Percentiles rank a stretch among this genome's conserved stretches.
Conservation (phyloP, 345 rosid species). For the Eucalyptus curtisii region DNA sequence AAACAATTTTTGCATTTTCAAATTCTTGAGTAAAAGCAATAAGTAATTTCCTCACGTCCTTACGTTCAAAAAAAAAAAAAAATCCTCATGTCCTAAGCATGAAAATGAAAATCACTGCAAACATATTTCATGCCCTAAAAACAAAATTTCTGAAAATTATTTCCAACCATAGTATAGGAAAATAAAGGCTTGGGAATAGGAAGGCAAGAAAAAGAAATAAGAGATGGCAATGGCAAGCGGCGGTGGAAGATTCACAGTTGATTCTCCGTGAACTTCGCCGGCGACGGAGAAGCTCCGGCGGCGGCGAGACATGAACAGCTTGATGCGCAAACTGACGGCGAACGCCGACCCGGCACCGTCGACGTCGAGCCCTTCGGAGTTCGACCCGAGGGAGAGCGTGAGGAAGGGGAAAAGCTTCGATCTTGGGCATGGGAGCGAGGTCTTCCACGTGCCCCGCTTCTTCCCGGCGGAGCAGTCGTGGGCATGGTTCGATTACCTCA, state of each 20-base stretch:
- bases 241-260: not conserved
- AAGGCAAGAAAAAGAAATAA: not conserved
- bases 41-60: not conserved
- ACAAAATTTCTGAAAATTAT: not conserved
- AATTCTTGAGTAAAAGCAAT: not conserved
- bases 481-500: slow-evolving; percentile 58
- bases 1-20: not conserved
- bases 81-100: not conserved
- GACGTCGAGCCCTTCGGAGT: not conserved
- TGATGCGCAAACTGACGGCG: not conserved
- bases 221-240: not conserved
- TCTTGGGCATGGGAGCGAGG: slow-evolving; percentile 61
- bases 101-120: not conserved
- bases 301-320: not conserved
- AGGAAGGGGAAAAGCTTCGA: slow-evolving; percentile 20
- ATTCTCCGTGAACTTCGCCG: not conserved
- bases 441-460: slow-evolving; percentile 44
- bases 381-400: not conserved
- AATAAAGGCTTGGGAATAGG: not conserved
- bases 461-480: slow-evolving; percentile 40
- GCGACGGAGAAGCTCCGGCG: not conserved
- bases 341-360: not conserved
- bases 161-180: not conserved
- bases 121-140: not conserved
- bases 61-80: no score